These are phyloP conservation scores for Amaranthus cruentus DNA, from an alignment of 148 eudicot species.

Conservation along the genomic window DNA sequence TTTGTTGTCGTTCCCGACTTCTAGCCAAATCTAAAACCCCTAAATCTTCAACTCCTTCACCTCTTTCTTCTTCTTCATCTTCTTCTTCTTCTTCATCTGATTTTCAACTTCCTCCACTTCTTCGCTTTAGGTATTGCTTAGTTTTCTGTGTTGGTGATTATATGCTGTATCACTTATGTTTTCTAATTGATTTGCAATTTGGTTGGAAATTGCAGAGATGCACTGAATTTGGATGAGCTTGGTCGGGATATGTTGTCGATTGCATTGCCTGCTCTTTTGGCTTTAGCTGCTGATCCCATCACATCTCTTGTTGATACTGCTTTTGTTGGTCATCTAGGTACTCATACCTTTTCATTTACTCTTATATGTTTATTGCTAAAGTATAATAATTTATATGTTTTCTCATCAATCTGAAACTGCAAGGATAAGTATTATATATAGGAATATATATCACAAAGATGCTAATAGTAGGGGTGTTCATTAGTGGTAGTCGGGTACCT, in stretches of 20 bases:
- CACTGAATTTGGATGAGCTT: slow-evolving; percentile 55
- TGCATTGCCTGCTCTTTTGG: slow-evolving; percentile 81
- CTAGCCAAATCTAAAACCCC: slow-evolving; percentile 32
- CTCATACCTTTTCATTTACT: not conserved
- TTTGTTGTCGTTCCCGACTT: slow-evolving; percentile 26
- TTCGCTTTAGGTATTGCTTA: slow-evolving; percentile 31
- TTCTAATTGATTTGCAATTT: not conserved
- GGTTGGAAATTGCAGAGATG: slow-evolving; percentile 30
- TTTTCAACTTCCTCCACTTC: slow-evolving; percentile 22
- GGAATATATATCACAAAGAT: too few relatives aligned
- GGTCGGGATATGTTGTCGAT: slow-evolving; percentile 69
- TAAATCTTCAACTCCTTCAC: slow-evolving; percentile 15
- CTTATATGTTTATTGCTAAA: not conserved
- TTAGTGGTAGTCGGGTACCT: too few relatives aligned
- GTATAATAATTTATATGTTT: too few relatives aligned
- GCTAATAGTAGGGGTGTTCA: too few relatives aligned
- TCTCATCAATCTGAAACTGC: too few relatives aligned
- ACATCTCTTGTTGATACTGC: slow-evolving; percentile 87
- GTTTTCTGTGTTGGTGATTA: not conserved
- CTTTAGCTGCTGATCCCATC: slow-evolving; percentile 90
- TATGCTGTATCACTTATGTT: too few relatives aligned
- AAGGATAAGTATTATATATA: too few relatives aligned
- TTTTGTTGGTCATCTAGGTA: slow-evolving; percentile 91
- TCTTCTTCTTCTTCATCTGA: slow-evolving; percentile 15
- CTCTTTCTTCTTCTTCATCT: slow-evolving; percentile 17